Base-by-base conservation (phyloP, 257 asterid species). In the Striga asiatica region DNA sequence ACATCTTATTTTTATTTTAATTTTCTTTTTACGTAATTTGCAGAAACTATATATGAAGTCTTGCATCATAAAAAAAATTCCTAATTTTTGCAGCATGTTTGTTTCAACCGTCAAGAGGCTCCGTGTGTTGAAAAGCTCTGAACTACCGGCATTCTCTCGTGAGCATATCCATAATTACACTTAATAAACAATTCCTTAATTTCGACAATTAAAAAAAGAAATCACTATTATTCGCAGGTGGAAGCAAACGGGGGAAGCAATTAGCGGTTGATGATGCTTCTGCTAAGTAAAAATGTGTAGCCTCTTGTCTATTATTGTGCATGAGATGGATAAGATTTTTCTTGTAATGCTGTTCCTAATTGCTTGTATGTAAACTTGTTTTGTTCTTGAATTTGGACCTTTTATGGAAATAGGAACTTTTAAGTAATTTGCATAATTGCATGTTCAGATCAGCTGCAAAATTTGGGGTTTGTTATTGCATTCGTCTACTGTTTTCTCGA, bases 91-190 rank as follows among this genome's bases (percentile, higher is more conserved):
- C 74, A 91, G 98, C 65, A 84, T 91, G 95, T 91, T 91, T 58
- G 86, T 80, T 14, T 80, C 94, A 0, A 87, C 92, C 0, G 98
- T 76, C 20, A 80, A 80, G 78, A 80, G 98, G 72, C 78, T 91
- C 64, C 95, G 95, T 0, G 95, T 87, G 45, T 69, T 84, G 77
- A 91, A 82, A 66, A 87, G 80, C 72, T 81, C 98, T 0, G 94
- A 91, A 32, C 83, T 87, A 22, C 68, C 94, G 1, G 66, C 62
- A 11, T 76, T 81, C 46, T 66, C 72, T 19, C 70, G 96, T 91
- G 67, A 76, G 96, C 77, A 54, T n/a, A 51, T 19, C 50, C 48
- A 41, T 41, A 19, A n/a, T 13, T 1, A 7, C 3, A 5, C 4
- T 42, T 6, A 0, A 38, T 13, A 14, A 8, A 10, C 5, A 38